phyloP scores from a whole-genome alignment of 305 asterid species.

The Fraxinus xanthoxyloides region DNA sequence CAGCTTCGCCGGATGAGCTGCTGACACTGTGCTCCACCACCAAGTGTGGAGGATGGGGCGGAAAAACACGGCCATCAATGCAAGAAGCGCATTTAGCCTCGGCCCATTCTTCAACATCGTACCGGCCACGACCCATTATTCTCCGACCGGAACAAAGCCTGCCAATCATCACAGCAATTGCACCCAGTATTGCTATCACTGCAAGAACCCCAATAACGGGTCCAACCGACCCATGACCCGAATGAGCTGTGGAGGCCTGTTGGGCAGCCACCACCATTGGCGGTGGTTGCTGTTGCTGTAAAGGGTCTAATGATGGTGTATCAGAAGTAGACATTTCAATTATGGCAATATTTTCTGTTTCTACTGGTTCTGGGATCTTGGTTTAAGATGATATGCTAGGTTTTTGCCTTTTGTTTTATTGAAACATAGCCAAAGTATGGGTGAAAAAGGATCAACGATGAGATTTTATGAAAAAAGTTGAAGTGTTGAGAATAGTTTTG shows the following conservation, averaged over 20 bases:
- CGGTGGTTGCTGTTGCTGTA: conserved; percentile 42
- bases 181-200: conserved; percentile 55
- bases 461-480: neutral
- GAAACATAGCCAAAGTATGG: neutral
- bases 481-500: neutral
- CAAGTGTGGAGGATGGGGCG: conserved; percentile 28
- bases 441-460: neutral
- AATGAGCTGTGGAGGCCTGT: conserved; percentile 44
- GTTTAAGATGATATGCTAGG: neutral
- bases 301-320: conserved; percentile 34
- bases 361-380: conserved; percentile 5
- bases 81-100: conserved; percentile 70
- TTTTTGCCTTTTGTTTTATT: neutral
- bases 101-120: conserved; percentile 66
- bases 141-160: conserved; percentile 73
- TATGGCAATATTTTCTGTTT: neutral
- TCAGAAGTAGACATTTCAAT: conserved; percentile 37
- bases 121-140: conserved; percentile 57
- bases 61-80: conserved; percentile 60
- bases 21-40: conserved; percentile 36
- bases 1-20: conserved; percentile 19
- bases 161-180: conserved; percentile 73
- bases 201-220: conserved; percentile 80
- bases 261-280: conserved; percentile 47
- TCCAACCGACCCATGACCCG: conserved; percentile 77